Evolutionary conservation across 306 rosid species (phyloP).

Genomic region (Lathyrus aphaca): DNA sequence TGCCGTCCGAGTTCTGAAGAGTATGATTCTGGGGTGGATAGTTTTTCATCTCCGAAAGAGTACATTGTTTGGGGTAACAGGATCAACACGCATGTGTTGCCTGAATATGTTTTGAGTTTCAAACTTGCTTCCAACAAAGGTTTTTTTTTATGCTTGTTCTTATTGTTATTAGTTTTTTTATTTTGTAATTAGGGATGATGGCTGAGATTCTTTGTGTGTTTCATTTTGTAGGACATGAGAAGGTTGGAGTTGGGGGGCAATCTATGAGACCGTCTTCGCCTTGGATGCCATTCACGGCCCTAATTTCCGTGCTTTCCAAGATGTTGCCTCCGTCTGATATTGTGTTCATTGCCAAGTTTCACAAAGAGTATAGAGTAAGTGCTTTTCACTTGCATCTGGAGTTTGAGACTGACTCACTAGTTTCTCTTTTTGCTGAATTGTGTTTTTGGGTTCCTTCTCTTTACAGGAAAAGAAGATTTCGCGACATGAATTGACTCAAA

Average conservation of each 20-base stretch:
- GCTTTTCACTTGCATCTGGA: conserved; percentile 9
- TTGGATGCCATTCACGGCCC: conserved; percentile 75
- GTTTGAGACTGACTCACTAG: neutral
- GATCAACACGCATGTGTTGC: conserved; percentile 83
- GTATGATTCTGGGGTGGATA: conserved; percentile 78
- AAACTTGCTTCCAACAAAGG: conserved; percentile 57
- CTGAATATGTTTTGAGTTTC: conserved; percentile 69
- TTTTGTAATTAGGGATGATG: neutral
- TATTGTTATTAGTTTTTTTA: neutral
- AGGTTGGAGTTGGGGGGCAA: conserved; percentile 33
- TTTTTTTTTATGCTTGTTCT: conserved; percentile 11
- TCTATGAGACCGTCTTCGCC: conserved; percentile 72
- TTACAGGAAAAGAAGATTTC: conserved; percentile 66
- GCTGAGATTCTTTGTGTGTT: conserved; percentile 8
- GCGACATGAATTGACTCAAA: conserved; percentile 58
- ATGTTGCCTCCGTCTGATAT: conserved; percentile 53
- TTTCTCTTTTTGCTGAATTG: conserved; percentile 12
- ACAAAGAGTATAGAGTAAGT: conserved; percentile 61
- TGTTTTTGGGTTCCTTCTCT: conserved; percentile 2
- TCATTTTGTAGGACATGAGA: conserved; percentile 49
- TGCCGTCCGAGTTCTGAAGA: conserved; percentile 59
- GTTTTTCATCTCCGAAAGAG: conserved; percentile 54
- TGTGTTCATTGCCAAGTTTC: conserved; percentile 55
- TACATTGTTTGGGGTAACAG: conserved; percentile 66
- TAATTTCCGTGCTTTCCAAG: conserved; percentile 65